A percentile compares a stretch with the other conserved stretches of the same genome.
These are phyloP conservation scores for Penicillium flavigenum DNA, from an alignment of 495 filamentous ascomycete genomes.

Conservation along the genomic window DNA sequence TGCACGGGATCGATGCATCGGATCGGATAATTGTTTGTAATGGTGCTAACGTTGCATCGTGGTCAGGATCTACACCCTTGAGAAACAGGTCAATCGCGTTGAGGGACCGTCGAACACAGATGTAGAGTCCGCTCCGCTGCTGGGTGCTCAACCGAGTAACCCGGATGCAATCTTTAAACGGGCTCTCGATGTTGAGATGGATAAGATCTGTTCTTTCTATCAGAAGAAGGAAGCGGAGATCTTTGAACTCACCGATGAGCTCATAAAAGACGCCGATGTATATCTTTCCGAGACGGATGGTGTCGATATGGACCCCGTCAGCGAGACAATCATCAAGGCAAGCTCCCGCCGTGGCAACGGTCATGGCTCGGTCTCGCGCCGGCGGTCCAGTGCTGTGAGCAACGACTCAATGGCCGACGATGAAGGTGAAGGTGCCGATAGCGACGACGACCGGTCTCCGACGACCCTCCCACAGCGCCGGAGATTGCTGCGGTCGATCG, in stretches of 20 bases:
- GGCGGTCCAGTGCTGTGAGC: conserved; percentile 53
- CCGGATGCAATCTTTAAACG: conserved; percentile 75
- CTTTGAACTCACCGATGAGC: conserved; percentile 71
- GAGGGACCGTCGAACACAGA: conserved; percentile 52
- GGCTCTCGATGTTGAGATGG: conserved; percentile 83
- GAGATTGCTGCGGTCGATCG: conserved; percentile 28
- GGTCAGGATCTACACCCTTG: conserved; percentile 84
- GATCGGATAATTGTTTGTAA: conserved; percentile 11
- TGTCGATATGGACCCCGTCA: conserved; percentile 54
- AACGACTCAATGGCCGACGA: conserved; percentile 45
- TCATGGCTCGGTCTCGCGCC: conserved; percentile 43
- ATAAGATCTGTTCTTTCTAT: conserved; percentile 92
- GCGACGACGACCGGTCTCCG: conserved; percentile 37
- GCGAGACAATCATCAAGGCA: conserved; percentile 47
- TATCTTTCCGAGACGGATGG: conserved; percentile 65
- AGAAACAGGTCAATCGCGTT: conserved; percentile 68
- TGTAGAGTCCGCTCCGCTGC: conserved; percentile 79
- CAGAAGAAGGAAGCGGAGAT: conserved; percentile 83
- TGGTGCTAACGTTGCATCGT: conserved; percentile 24
- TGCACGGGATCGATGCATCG: conserved; percentile 19
- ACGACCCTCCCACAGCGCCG: conserved; percentile 13
- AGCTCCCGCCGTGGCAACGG: conserved; percentile 43
- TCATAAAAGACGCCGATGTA: conserved; percentile 70
- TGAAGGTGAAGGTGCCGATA: conserved; percentile 58
- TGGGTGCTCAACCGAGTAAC: conserved; percentile 56